Evolutionary conservation across 768 basidiomycete species (phyloP), one percentile per base, ranked within the genome.

Genomic region (Boletus eberwhitei): DNA sequence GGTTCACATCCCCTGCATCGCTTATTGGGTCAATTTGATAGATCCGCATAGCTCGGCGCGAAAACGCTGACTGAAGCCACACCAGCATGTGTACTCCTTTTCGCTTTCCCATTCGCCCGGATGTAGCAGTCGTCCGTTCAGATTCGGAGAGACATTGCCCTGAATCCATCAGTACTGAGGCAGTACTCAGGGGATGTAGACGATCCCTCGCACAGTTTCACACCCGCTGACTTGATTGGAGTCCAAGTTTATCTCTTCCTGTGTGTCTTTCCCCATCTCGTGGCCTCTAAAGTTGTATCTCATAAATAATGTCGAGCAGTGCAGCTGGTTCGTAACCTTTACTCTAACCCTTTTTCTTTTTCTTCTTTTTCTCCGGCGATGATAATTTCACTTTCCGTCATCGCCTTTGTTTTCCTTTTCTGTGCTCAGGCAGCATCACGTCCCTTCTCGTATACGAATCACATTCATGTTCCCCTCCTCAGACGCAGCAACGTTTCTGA

Each of bases 401-500:
- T 61, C 64, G 26, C 53, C 66, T 45, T 64, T 67, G 38, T 67
- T 67, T 52, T 69, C 69, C 37, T 63, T 57, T 48, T 57, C 61
- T 48, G 65, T 64, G 52, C 64, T 66, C 50, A 61, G 21, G 63
- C 54, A 37, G 47, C 38, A 22, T 52, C 58, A 8, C 50, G 40
- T 9, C 48, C 55, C 3, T 16, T 16, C 8, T 16, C 50, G 14
- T 17, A 19, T 29, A 65, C 70, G 32, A 74, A 76, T 38, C 72
- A 78, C 17, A 54, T 83, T 19, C 79, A 82, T 62, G 56, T 83
- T 14, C 71, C 77, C 1, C 62, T 84, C 22, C 52, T 58, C 74
- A 80, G 46, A 26, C 36, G 21, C 40, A 50, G 69, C 22, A 39
- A 13, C 11, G 54, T 42, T 21, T 45, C 64, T 21, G 61, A 65